Evolutionary conservation across 257 asterid species (phyloP).

Genomic region (Solanum lignicaule): DNA sequence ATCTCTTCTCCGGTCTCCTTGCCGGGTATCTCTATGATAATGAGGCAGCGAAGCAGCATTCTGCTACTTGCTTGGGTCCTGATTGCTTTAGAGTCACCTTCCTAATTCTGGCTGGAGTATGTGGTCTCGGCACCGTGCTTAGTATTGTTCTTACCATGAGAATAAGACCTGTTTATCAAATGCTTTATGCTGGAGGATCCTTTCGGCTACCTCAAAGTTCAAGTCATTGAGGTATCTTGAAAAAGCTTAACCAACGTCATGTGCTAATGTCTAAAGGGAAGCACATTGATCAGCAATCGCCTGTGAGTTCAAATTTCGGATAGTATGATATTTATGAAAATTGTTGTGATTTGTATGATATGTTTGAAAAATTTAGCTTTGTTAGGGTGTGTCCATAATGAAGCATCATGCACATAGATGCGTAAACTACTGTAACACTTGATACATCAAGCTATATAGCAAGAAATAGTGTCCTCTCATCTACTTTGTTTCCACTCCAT

Average conservation of each 20-base stretch:
- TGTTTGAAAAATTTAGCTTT: background rate
- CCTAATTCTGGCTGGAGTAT: conserved; percentile 50
- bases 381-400: background rate
- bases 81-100: conserved; percentile 51
- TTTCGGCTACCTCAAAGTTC: conserved; percentile 39
- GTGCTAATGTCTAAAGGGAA: background rate
- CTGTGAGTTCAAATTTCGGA: background rate
- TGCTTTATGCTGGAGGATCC: conserved; percentile 68
- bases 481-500: background rate
- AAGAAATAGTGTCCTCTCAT: background rate
- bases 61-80: conserved; percentile 50
- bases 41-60: conserved; percentile 49
- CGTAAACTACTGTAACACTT: background rate
- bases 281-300: background rate
- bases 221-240: conserved; percentile 12
- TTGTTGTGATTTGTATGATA: background rate
- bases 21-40: conserved; percentile 58
- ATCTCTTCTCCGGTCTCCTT: conserved; percentile 59
- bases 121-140: conserved; percentile 33
- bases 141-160: conserved; percentile 43
- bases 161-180: conserved; percentile 53
- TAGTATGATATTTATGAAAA: background rate
- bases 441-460: background rate
- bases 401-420: background rate
- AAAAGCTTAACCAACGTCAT: background rate